Evolutionary conservation across 768 basidiomycete species (phyloP).

Genomic region (Suillus bovinus): DNA sequence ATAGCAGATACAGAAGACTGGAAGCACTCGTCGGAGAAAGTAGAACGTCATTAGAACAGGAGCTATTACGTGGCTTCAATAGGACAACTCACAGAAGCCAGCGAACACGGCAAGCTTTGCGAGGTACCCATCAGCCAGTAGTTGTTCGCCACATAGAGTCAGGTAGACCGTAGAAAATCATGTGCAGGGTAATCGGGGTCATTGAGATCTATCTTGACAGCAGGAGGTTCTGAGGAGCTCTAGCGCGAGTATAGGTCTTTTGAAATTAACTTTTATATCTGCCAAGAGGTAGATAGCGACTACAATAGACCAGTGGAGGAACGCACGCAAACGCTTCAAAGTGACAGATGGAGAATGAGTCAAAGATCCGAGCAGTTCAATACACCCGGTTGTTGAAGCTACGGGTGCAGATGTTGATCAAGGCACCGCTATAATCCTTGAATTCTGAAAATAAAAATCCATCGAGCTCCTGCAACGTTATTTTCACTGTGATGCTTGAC

Average conservation of each 20-base stretch:
- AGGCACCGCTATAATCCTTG: constrained; percentile 67
- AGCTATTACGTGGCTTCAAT: constrained; percentile 11
- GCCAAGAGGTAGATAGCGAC: constrained; percentile 14
- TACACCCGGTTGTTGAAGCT: constrained; percentile 73
- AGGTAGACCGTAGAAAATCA: constrained; percentile 2
- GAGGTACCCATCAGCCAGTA: constrained; percentile 42
- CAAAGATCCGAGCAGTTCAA: constrained; percentile 72
- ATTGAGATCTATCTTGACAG: constrained; percentile 10
- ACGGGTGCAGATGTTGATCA: constrained; percentile 74
- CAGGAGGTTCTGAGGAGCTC: constrained; percentile 7
- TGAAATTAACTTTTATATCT: not conserved
- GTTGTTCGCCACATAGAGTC: constrained; percentile 39
- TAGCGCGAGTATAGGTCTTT: constrained; percentile 4
- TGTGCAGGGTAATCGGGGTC: constrained; percentile 1
- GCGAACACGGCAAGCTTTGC: constrained; percentile 45
- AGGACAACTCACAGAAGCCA: constrained; percentile 42
- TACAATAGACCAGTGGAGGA: constrained; percentile 40
- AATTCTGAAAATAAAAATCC: constrained; percentile 48
- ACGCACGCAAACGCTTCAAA: constrained; percentile 37
- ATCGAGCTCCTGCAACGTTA: not conserved
- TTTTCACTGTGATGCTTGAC: constrained; percentile 25
- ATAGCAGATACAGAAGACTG: constrained; percentile 70
- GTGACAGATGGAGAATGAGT: constrained; percentile 64
- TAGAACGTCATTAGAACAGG: not conserved
- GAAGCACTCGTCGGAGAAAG: constrained; percentile 56